Evolutionary conservation across 1,284 basidiomycete genomes (phyloP).

Genomic region (Ceratobasidium sp.): DNA sequence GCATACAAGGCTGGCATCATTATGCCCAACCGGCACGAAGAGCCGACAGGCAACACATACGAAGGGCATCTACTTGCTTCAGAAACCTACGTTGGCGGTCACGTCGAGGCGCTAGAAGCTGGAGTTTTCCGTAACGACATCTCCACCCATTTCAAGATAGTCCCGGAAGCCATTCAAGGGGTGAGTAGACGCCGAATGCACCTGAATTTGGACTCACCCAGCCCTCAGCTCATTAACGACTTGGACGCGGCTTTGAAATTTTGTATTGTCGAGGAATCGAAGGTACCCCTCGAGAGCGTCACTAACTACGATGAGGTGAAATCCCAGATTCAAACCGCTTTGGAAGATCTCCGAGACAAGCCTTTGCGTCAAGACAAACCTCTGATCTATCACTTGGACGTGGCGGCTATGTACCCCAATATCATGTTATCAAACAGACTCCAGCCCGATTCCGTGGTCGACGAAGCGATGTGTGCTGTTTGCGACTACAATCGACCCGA

Average conservation of each 20-base stretch:
- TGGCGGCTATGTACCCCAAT: conserved; percentile 99
- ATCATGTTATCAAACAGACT: conserved; percentile 99
- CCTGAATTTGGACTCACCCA: conserved; percentile 41
- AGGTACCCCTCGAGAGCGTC: conserved; percentile 80
- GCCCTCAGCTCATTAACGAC: conserved; percentile 82
- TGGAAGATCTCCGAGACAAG: conserved; percentile 90
- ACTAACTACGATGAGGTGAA: conserved; percentile 96
- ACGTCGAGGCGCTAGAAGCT: conserved; percentile 97
- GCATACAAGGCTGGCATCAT: conserved; percentile 90
- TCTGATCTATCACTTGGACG: conserved; percentile 98
- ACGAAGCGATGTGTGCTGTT: conserved; percentile 95
- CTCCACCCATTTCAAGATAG: conserved; percentile 92
- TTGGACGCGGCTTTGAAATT: conserved; percentile 91
- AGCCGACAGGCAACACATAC: conserved; percentile 89
- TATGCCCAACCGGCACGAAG: conserved; percentile 98
- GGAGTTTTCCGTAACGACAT: conserved; percentile 99
- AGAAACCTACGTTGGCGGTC: conserved; percentile 98
- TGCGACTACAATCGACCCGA: conserved; percentile 98
- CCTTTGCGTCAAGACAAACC: conserved; percentile 89
- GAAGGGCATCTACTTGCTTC: conserved; percentile 95
- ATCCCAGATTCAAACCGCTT: conserved; percentile 71
- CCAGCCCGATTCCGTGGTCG: conserved; percentile 97
- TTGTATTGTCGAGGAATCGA: conserved; percentile 87
- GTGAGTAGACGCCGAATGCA: conserved; percentile 54
- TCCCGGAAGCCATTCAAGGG: conserved; percentile 83